These are phyloP conservation scores for Acacia concinna DNA, from an alignment of 331 rosid genomes.

Conservation along the genomic window DNA sequence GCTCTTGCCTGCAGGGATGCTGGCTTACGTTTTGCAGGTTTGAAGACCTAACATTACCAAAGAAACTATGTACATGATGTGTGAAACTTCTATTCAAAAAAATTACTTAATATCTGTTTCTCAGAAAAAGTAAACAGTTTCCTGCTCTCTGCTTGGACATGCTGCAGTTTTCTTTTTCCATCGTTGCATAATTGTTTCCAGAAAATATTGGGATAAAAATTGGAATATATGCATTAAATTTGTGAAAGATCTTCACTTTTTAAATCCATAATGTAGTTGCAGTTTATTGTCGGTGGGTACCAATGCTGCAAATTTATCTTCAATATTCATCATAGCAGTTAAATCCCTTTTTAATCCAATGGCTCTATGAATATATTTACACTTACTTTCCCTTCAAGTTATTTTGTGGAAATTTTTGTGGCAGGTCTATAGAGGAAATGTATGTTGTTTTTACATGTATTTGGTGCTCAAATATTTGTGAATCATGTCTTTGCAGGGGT, in stretches of 20 bases:
- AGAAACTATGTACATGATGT: background rate
- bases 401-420: background rate
- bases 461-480: background rate
- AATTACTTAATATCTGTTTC: background rate
- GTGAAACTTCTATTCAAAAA: background rate
- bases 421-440: background rate
- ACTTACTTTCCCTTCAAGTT: background rate
- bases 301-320: background rate
- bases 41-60: constrained; percentile 7
- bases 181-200: background rate
- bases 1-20: constrained; percentile 85
- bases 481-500: constrained; percentile 61
- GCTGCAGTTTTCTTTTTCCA: constrained; percentile 1
- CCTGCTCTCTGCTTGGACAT: background rate
- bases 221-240: constrained; percentile 10
- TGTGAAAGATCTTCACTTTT: background rate
- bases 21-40: constrained; percentile 88
- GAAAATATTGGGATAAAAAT: constrained; percentile 5
- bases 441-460: background rate
- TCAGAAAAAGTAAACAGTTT: background rate
- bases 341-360: background rate
- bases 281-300: background rate
- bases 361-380: constrained; percentile 7
- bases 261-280: background rate
- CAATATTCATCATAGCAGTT: background rate